Conservation (phyloP, 1,139 yeast genomes). For the Debaryomyces nepalensis region DNA sequence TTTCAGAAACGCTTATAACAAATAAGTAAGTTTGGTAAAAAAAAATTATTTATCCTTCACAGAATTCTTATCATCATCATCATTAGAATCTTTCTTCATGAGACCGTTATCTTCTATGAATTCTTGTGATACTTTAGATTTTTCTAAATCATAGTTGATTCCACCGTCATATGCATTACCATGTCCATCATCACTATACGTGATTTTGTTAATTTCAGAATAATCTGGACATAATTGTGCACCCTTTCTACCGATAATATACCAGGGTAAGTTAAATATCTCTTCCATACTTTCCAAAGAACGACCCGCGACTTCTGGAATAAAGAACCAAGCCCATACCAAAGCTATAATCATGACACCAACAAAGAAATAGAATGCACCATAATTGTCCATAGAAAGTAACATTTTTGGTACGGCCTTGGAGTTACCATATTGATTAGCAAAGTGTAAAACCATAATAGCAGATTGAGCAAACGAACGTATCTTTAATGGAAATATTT, state of each 20-base stretch:
- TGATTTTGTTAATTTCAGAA: slow-evolving; percentile 46
- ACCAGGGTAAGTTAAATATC: slow-evolving; percentile 63
- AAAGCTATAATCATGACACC: slow-evolving; percentile 48
- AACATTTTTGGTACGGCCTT: slow-evolving; percentile 61
- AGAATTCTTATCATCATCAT: slow-evolving; percentile 1
- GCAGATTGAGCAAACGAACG: slow-evolving; percentile 58
- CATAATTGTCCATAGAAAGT: slow-evolving; percentile 50
- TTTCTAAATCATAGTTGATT: slow-evolving; percentile 24
- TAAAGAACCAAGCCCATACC: slow-evolving; percentile 55
- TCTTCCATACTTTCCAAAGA: slow-evolving; percentile 63
- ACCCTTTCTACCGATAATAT: slow-evolving; percentile 58
- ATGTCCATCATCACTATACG: slow-evolving; percentile 17
- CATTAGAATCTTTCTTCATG: not conserved
- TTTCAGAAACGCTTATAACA: too few species aligned
- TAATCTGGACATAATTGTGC: slow-evolving; percentile 56
- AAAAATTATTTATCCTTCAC: slow-evolving; percentile 1
- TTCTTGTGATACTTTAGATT: slow-evolving; percentile 16
- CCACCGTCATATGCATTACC: slow-evolving; percentile 29
- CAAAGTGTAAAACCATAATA: slow-evolving; percentile 62
- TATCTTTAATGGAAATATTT: slow-evolving; percentile 59
- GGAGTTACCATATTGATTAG: slow-evolving; percentile 63
- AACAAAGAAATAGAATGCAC: slow-evolving; percentile 59
- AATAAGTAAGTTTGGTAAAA: too few species aligned
- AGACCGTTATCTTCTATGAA: slow-evolving; percentile 11
- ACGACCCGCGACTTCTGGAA: slow-evolving; percentile 59